phyloP scores from a whole-genome alignment of 106 monocot species.

The Dendrobium nobile region DNA sequence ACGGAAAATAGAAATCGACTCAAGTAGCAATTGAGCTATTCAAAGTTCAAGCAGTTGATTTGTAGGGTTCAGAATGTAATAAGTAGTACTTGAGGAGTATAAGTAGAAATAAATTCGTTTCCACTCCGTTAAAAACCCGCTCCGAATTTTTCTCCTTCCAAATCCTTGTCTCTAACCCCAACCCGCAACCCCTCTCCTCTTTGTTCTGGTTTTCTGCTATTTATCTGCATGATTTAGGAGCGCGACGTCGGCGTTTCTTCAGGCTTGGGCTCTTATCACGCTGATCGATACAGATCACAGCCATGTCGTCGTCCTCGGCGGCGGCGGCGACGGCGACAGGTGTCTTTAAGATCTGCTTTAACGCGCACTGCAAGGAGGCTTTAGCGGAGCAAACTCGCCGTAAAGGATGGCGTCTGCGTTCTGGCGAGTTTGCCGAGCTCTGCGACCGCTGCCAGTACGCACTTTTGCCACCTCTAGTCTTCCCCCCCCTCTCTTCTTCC shows the following conservation, averaged over 20 bases:
- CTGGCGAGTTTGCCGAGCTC: conserved; percentile 45
- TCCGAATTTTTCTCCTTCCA: background rate
- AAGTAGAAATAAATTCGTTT: background rate
- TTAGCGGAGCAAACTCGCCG: conserved; percentile 26
- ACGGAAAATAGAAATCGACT: too few species aligned
- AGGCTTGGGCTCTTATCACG: background rate
- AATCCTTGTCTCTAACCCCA: background rate
- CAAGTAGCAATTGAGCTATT: too few species aligned
- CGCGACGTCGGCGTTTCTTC: background rate
- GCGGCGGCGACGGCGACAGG: conserved; percentile 5
- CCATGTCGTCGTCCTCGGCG: conserved; percentile 16
- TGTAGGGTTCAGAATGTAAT: background rate
- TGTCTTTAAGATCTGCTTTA: conserved; percentile 45
- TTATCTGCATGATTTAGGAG: background rate
- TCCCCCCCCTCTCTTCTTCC: too few species aligned
- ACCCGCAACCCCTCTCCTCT: background rate
- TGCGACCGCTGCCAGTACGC: conserved; percentile 57
- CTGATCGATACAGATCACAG: background rate
- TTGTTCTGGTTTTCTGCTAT: background rate
- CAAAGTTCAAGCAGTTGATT: too few species aligned
- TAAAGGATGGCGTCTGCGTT: conserved; percentile 49
- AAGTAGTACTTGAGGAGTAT: background rate
- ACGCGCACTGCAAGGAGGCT: conserved; percentile 46
- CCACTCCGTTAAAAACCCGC: background rate
- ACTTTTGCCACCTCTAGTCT: background rate